These are phyloP conservation scores for Tetrahymena thermophila DNA, from an alignment of 73 alveolate genomes.

Conservation along the genomic window DNA sequence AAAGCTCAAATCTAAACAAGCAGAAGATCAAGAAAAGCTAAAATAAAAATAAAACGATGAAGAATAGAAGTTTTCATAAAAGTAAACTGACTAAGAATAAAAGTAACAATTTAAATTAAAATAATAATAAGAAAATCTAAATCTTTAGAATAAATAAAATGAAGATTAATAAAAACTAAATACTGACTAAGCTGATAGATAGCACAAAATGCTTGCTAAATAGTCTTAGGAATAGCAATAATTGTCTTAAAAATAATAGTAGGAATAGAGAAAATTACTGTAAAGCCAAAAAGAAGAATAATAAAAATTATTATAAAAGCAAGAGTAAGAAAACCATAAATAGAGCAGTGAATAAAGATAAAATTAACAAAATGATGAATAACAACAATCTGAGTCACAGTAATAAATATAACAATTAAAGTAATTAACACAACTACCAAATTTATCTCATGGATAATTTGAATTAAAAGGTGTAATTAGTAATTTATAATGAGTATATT, in stretches of 20 bases:
- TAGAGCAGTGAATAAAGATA: neutral
- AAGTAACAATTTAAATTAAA: no score
- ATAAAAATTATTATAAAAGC: no score
- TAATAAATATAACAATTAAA: no score
- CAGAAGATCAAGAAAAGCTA: neutral
- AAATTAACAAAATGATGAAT: neutral
- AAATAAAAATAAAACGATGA: neutral
- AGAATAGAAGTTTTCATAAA: neutral
- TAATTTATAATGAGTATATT: no score
- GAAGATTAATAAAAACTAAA: neutral
- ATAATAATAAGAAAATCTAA: neutral
- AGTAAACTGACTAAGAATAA: neutral
- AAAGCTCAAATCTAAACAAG: neutral
- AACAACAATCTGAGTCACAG: neutral
- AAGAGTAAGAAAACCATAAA: neutral
- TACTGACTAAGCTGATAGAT: neutral
- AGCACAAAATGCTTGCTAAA: neutral
- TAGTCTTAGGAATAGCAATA: neutral
- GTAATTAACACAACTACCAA: neutral
- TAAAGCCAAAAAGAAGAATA: neutral
- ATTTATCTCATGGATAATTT: no score
- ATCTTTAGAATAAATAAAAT: no score
- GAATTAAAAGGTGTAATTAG: no score
- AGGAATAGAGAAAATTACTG: neutral
- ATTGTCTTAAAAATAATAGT: neutral